Percentiles rank a stretch among this genome's conserved stretches.
Conservation (phyloP, 2,329 filamentous ascomycete genomes). For the Colletotrichum sidae region DNA sequence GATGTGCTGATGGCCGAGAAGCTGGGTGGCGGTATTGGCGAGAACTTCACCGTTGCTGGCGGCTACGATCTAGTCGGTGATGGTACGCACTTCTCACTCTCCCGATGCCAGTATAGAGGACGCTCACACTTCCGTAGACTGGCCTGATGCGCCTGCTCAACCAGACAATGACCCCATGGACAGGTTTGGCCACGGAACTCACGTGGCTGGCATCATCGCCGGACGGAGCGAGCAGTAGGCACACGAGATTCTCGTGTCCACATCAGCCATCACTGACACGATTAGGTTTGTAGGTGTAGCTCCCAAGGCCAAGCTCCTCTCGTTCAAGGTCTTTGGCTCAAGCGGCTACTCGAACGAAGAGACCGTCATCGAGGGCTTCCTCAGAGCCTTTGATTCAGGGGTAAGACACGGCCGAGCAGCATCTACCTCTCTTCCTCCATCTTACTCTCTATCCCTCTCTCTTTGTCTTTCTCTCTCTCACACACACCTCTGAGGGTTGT, state of each 20-base stretch:
- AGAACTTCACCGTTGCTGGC: conserved; percentile 10
- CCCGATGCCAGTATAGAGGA: no score
- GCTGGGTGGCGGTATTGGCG: conserved; percentile 22
- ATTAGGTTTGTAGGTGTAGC: conserved; percentile 41
- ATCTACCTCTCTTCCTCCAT: no score
- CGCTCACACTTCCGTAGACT: not conserved
- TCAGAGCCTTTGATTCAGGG: no score
- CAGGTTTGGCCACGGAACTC: conserved; percentile 36
- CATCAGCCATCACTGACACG: not conserved
- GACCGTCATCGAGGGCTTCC: no score
- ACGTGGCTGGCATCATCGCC: conserved; percentile 47
- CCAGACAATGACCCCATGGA: conserved; percentile 25
- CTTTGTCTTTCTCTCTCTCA: no score
- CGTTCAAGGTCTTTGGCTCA: conserved; percentile 44
- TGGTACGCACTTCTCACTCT: conserved; percentile 8
- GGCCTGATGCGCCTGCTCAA: conserved; percentile 16
- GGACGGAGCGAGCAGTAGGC: conserved; percentile 38
- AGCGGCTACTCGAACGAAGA: no score
- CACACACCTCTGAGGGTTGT: no score
- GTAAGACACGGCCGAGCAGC: no score
- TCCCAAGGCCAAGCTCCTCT: conserved; percentile 42
- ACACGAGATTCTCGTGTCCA: not conserved
- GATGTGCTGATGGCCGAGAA: not conserved
- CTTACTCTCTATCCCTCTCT: no score
- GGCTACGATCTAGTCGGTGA: conserved; percentile 28